A percentile compares a stretch with the other conserved stretches of the same genome.
Evolutionary conservation across 2,329 filamentous ascomycete genomes (phyloP).

Genomic region (Botrytis hyacinthi): DNA sequence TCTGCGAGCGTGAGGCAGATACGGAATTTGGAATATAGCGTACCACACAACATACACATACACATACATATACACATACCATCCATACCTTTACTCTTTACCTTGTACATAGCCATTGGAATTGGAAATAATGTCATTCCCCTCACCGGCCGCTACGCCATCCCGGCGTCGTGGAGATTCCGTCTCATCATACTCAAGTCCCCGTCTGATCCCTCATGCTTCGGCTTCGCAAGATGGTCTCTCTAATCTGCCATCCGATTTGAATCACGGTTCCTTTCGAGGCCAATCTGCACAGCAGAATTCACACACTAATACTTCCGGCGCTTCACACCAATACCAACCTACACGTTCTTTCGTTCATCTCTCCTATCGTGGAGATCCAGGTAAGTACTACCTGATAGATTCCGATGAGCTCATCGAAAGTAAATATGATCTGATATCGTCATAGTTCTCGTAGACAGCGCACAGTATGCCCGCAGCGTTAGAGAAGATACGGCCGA

Average conservation of each 20-base stretch:
- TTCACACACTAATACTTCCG: constrained; percentile 25
- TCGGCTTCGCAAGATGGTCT: constrained; percentile 26
- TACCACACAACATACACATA: not conserved
- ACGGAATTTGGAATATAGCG: not conserved
- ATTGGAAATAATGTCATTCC: constrained; percentile 30
- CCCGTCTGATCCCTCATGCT: constrained; percentile 32
- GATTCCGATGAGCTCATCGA: not conserved
- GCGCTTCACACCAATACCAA: constrained; percentile 50
- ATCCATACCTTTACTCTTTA: not conserved
- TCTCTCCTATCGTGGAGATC: constrained; percentile 58
- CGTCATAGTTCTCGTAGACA: constrained; percentile 56
- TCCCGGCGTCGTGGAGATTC: constrained; percentile 28
- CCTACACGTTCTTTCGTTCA: constrained; percentile 72
- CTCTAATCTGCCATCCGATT: constrained; percentile 25
- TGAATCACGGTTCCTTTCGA: constrained; percentile 32
- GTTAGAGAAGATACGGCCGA: constrained; percentile 87
- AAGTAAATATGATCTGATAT: not conserved
- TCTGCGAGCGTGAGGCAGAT: constrained; percentile 17
- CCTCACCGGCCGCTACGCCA: constrained; percentile 30
- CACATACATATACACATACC: not conserved
- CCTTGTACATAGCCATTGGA: not conserved
- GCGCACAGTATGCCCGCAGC: constrained; percentile 70
- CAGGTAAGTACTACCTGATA: constrained; percentile 45
- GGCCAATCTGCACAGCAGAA: constrained; percentile 24
- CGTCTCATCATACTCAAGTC: constrained; percentile 32